These are phyloP conservation scores for Sporothrix dimorphospora DNA, from an alignment of 2,329 filamentous ascomycete genomes.

Conservation along the genomic window DNA sequence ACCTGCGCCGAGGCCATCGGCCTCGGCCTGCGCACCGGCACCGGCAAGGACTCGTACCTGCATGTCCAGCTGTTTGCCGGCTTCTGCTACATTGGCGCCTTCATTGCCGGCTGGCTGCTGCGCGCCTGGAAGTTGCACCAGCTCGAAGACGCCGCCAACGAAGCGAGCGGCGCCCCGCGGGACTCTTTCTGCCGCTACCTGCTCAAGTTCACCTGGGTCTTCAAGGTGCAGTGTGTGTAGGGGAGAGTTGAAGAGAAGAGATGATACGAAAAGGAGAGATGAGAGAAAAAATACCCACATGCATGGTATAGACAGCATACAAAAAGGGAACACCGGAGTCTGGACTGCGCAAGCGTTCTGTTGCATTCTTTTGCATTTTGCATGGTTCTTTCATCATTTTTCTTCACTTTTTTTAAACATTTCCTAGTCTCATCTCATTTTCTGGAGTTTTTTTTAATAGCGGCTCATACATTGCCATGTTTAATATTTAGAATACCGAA, in stretches of 20 bases:
- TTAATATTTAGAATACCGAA: not conserved
- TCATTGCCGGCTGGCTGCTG: constrained; percentile 51
- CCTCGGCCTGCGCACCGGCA: constrained; percentile 53
- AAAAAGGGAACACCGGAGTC: constrained; percentile 6
- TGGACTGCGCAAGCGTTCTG: not conserved
- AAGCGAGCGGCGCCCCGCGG: not conserved
- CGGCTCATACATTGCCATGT: not conserved
- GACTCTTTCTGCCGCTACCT: constrained; percentile 30
- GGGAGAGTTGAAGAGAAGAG: not conserved
- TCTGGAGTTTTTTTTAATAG: not conserved
- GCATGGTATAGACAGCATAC: not conserved
- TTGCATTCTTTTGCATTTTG: not conserved
- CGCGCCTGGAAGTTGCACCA: constrained; percentile 50
- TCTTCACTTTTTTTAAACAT: not conserved
- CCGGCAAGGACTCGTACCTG: constrained; percentile 51
- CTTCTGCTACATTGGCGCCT: constrained; percentile 61
- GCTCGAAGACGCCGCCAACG: constrained; percentile 38
- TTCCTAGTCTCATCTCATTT: not conserved
- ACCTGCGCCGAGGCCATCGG: constrained; percentile 70
- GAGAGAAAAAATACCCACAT: not conserved
- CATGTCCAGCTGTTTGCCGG: constrained; percentile 62
- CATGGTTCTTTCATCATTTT: not conserved
- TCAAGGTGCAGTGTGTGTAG: constrained; percentile 29
- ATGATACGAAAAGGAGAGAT: not conserved
- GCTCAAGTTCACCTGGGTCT: constrained; percentile 32